Evolutionary conservation across 148 eudicot species (phyloP).

Genomic region (Dysphania ambrosioides): DNA sequence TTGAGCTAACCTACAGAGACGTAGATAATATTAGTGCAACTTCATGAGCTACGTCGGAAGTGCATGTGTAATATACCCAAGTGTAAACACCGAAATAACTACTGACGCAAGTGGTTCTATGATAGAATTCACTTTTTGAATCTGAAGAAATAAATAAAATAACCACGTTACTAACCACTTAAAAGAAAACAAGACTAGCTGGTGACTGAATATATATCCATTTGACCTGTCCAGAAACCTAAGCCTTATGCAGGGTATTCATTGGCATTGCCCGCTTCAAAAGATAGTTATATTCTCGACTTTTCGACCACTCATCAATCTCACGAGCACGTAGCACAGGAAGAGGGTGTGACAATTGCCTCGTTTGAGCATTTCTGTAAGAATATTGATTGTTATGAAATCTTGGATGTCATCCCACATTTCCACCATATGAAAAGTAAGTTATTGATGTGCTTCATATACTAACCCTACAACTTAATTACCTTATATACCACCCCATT

Average conservation of each 20-base stretch:
- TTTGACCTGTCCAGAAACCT: conserved; percentile 15
- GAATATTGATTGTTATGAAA: not conserved
- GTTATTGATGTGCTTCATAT: not conserved
- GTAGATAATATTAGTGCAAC: conserved; percentile 7
- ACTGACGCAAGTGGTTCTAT: not conserved
- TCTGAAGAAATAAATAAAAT: not conserved
- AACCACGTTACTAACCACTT: not conserved
- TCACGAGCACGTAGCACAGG: conserved; percentile 96
- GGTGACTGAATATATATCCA: not conserved
- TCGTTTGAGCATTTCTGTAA: conserved; percentile 89
- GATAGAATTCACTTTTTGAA: not conserved
- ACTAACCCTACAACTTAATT: conserved; percentile 6
- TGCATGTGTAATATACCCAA: not conserved
- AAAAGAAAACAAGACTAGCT: not conserved
- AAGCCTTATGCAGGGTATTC: conserved; percentile 38
- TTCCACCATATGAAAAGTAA: not conserved
- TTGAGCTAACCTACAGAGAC: not conserved
- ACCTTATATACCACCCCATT: conserved; percentile 93
- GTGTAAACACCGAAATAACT: not conserved
- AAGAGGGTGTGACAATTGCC: conserved; percentile 97
- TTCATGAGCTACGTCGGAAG: not conserved
- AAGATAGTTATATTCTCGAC: conserved; percentile 67
- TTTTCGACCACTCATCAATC: conserved; percentile 95
- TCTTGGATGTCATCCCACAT: not conserved
- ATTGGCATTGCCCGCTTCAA: conserved; percentile 42